Conservation (phyloP, 441 rosid genomes). For the Kokia cookei region DNA sequence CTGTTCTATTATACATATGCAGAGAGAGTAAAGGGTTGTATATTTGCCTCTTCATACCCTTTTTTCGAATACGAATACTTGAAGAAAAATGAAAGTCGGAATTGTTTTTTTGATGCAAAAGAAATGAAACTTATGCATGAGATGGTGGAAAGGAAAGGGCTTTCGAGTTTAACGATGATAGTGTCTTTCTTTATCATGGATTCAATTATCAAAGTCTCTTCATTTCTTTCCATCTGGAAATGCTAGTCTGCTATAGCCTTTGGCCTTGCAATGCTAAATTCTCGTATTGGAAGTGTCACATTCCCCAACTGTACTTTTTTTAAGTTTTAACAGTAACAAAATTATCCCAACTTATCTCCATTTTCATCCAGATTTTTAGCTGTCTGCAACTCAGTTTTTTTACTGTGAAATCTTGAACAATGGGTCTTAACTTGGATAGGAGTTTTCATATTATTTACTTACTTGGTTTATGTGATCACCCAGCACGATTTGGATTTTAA, state of each 20-base stretch:
- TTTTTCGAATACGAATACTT: neutral
- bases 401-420: neutral
- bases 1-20: too few relatives aligned
- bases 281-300: neutral
- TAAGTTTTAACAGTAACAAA: neutral
- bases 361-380: neutral
- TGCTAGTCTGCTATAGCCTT: slow-evolving; percentile 10
- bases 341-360: neutral
- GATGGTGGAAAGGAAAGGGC: slow-evolving; percentile 23
- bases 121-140: slow-evolving; percentile 23
- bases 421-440: neutral
- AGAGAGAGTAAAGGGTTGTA: too few relatives aligned
- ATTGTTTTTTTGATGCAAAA: slow-evolving; percentile 13
- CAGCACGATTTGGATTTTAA: too few relatives aligned
- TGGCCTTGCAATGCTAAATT: neutral
- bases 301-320: neutral
- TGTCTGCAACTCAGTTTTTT: neutral
- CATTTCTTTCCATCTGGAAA: slow-evolving; percentile 12
- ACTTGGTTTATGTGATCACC: too few relatives aligned
- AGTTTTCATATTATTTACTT: too few relatives aligned
- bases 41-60: neutral
- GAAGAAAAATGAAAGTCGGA: neutral
- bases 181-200: slow-evolving; percentile 52
- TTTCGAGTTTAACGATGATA: slow-evolving; percentile 54
- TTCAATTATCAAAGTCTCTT: slow-evolving; percentile 16